phyloP scores from a whole-genome alignment of 805 yeast species.

The Hermanozyma aechmeae region DNA sequence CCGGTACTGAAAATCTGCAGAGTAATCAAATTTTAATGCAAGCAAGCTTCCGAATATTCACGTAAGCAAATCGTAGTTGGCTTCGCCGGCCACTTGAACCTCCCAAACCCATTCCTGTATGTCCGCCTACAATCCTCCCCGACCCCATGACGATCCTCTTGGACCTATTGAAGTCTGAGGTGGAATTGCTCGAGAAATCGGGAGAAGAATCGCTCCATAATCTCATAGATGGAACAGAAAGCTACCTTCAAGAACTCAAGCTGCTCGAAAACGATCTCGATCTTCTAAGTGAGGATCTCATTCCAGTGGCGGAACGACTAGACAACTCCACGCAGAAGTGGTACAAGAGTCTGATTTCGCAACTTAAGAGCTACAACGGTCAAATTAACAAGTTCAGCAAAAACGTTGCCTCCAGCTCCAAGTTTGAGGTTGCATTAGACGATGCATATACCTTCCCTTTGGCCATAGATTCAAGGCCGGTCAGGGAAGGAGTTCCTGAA shows the following conservation, averaged over 20 bases:
- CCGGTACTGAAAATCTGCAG: no score
- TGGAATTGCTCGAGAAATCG: constrained; percentile 13
- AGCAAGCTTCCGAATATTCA: no score
- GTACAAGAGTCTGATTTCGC: constrained; percentile 26
- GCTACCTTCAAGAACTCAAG: constrained; percentile 14
- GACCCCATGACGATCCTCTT: constrained; percentile 13
- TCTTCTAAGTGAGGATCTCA: no score
- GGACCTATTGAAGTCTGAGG: constrained; percentile 17
- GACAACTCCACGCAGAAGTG: constrained; percentile 16
- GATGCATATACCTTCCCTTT: constrained; percentile 34
- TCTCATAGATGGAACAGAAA: constrained; percentile 10
- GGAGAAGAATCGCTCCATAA: constrained; percentile 19
- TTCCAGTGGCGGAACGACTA: constrained; percentile 4
- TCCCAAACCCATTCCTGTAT: no score
- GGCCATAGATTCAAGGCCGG: constrained; percentile 19
- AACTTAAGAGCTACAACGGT: constrained; percentile 26
- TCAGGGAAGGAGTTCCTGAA: no score
- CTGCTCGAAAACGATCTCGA: no score
- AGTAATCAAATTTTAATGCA: no score
- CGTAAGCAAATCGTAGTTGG: no score
- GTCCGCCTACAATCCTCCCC: constrained; percentile 3
- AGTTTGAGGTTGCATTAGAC: constrained; percentile 23
- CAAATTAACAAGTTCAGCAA: constrained; percentile 25
- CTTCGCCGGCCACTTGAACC: no score
- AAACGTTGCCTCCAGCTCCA: constrained; percentile 19